Conservation (phyloP, 371 early-diverging fungal species). For the Mortierella sp. region DNA sequence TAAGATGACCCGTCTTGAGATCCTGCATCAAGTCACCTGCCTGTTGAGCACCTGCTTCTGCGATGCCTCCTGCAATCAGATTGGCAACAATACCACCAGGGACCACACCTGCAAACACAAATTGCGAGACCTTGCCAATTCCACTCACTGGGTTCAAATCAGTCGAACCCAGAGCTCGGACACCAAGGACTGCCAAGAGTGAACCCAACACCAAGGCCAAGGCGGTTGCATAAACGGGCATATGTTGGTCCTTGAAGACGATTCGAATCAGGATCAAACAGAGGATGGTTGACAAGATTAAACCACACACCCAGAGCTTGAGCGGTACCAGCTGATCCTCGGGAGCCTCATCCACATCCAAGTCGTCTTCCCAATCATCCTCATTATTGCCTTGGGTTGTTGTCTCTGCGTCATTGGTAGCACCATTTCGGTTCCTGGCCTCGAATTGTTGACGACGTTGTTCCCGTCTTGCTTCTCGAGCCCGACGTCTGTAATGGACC, state of each 20-base stretch:
- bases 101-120: slow-evolving; percentile 79
- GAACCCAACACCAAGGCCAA: slow-evolving; percentile 60
- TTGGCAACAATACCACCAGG: slow-evolving; percentile 82
- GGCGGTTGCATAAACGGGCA: slow-evolving; percentile 58
- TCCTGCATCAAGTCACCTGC: slow-evolving; percentile 91
- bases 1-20: slow-evolving; percentile 86
- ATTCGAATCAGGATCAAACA: slow-evolving; percentile 70
- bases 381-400: slow-evolving; percentile 8
- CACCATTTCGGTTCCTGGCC: not conserved
- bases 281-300: slow-evolving; percentile 63
- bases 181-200: slow-evolving; percentile 65
- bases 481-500: slow-evolving; percentile 19
- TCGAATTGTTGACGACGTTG: no score
- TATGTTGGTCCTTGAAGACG: slow-evolving; percentile 63
- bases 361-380: slow-evolving; percentile 17
- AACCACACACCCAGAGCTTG: slow-evolving; percentile 67
- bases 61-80: slow-evolving; percentile 87
- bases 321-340: slow-evolving; percentile 60
- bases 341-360: slow-evolving; percentile 58
- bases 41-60: slow-evolving; percentile 81
- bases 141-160: slow-evolving; percentile 87
- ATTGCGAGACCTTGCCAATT: slow-evolving; percentile 88
- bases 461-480: no score
- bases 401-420: not conserved
- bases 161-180: slow-evolving; percentile 83